Evolutionary conservation across 163 green algal genomes (phyloP).

Genomic region (Chlorella variabilis): DNA sequence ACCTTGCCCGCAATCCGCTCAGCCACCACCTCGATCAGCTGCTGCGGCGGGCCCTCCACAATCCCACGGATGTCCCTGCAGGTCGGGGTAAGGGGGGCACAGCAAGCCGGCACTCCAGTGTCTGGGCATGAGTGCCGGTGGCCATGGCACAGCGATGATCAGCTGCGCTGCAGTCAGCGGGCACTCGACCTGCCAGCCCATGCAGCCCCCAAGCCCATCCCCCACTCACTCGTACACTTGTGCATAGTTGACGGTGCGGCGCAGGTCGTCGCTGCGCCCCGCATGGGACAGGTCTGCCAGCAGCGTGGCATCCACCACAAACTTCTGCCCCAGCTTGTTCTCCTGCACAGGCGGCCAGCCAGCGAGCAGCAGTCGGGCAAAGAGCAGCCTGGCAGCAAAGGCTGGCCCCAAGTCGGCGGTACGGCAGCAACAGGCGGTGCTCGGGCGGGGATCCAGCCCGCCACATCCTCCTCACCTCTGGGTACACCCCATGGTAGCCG

Average conservation of each 20-base stretch:
- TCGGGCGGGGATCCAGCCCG: not conserved
- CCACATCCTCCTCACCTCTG: slow-evolving; percentile 55
- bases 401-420: not conserved
- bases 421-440: not conserved
- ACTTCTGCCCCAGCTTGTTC: slow-evolving; percentile 84
- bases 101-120: too few relatives aligned
- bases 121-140: too few relatives aligned
- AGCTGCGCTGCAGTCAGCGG: not conserved
- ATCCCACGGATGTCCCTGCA: slow-evolving; percentile 64
- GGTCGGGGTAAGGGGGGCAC: not conserved
- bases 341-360: slow-evolving; percentile 61
- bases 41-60: slow-evolving; percentile 65
- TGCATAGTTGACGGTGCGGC: slow-evolving; percentile 81
- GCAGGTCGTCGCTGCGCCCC: slow-evolving; percentile 69
- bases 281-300: slow-evolving; percentile 58
- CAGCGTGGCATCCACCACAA: slow-evolving; percentile 78
- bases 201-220: too few relatives aligned
- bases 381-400: too few relatives aligned
- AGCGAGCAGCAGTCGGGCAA: too few relatives aligned
- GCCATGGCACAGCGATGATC: not conserved
- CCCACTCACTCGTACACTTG: slow-evolving; percentile 64
- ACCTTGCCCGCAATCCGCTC: slow-evolving; percentile 61
- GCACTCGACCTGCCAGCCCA: not conserved
- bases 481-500: slow-evolving; percentile 81
- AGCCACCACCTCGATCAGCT: slow-evolving; percentile 79